Conservation (phyloP, 1,284 basidiomycete genomes). For the Trichosporon sp. region DNA sequence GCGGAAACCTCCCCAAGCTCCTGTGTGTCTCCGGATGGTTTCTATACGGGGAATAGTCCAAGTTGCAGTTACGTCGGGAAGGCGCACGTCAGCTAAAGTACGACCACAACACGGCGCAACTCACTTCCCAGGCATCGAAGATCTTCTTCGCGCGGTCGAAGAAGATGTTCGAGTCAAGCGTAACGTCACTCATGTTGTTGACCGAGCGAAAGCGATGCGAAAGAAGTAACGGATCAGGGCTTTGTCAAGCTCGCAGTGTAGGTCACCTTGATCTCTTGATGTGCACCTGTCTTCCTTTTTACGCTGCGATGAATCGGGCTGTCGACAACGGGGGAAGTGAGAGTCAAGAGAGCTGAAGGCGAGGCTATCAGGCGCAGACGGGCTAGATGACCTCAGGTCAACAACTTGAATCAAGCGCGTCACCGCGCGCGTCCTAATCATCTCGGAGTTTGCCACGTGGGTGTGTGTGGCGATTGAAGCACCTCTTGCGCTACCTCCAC, state of each 20-base stretch:
- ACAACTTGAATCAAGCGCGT: slow-evolving; percentile 3
- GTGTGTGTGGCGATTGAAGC: not conserved
- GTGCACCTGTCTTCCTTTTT: not conserved
- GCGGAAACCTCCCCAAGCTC: slow-evolving; percentile 53
- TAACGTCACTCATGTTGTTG: slow-evolving; percentile 49
- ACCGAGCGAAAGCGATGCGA: not conserved
- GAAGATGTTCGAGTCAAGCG: slow-evolving; percentile 56
- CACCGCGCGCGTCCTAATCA: slow-evolving; percentile 8
- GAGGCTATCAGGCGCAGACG: not conserved
- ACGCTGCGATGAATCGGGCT: not conserved
- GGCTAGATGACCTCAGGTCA: slow-evolving; percentile 5
- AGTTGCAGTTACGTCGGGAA: not conserved
- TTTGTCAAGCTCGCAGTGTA: not conserved
- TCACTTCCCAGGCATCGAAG: slow-evolving; percentile 68
- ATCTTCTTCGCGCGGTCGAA: slow-evolving; percentile 62
- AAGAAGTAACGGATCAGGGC: not conserved
- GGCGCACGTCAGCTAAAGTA: not conserved
- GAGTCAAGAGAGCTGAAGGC: not conserved
- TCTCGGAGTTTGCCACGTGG: slow-evolving; percentile 7
- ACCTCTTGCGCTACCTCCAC: slow-evolving; percentile 16
- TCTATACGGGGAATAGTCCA: slow-evolving; percentile 46
- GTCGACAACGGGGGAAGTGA: not conserved
- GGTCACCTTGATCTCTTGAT: not conserved
- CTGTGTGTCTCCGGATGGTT: slow-evolving; percentile 63
- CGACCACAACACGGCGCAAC: slow-evolving; percentile 32